Conservation (phyloP, 768 basidiomycete genomes). For the Rhodosporidiobolus sp. region DNA sequence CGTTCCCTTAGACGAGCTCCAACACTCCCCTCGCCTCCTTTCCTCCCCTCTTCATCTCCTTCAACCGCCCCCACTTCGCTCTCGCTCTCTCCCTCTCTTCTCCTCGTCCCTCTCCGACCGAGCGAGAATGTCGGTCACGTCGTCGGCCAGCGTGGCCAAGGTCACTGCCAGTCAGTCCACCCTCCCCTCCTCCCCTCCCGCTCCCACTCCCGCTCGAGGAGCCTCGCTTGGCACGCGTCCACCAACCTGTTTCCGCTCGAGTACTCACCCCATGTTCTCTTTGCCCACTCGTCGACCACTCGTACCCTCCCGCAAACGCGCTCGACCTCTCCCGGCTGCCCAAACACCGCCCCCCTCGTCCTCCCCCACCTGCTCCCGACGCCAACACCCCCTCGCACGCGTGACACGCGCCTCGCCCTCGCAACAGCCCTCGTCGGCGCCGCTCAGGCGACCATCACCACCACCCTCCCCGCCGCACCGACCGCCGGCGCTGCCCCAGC, state of each 20-base stretch:
- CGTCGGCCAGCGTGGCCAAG: slow-evolving; percentile 5
- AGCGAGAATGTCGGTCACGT: not conserved
- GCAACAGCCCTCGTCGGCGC: slow-evolving; percentile 23
- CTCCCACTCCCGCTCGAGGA: too few species aligned
- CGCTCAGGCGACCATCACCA: slow-evolving; percentile 3
- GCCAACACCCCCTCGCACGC: not conserved
- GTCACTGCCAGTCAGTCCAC: slow-evolving; percentile 31
- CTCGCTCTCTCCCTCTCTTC: not conserved
- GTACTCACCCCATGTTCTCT: not conserved
- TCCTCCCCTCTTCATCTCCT: not conserved
- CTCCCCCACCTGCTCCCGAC: not conserved
- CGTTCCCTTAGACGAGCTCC: not conserved
- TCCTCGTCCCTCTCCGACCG: not conserved
- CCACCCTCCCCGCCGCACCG: not conserved
- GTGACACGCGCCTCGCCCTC: too few species aligned
- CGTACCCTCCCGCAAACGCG: too few species aligned
- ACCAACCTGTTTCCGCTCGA: not conserved
- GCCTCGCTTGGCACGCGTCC: not conserved
- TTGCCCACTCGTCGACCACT: too few species aligned
- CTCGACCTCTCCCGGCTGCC: too few species aligned
- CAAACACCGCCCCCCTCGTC: not conserved
- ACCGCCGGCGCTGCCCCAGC: slow-evolving; percentile 3
- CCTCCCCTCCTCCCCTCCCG: not conserved
- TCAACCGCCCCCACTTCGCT: not conserved
- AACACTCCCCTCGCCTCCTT: not conserved